Conservation (phyloP, 1,284 basidiomycete species). For the Athelia psychrophila region DNA sequence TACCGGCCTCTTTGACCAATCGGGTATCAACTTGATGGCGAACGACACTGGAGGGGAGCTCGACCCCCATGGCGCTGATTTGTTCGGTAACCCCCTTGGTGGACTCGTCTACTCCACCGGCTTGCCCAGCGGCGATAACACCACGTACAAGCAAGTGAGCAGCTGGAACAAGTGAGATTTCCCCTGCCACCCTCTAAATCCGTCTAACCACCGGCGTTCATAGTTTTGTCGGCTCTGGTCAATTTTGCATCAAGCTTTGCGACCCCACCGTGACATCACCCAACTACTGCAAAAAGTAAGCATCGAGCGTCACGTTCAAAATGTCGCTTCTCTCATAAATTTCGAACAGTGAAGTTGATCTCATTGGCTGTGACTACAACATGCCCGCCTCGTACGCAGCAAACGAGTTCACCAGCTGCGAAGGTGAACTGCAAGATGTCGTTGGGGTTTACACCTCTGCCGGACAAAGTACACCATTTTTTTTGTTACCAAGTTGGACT, state of each 20-base stretch:
- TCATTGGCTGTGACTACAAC: conserved; percentile 47
- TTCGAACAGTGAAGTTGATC: conserved; percentile 37
- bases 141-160: background rate
- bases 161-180: conserved; percentile 1
- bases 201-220: background rate
- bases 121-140: background rate
- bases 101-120: conserved; percentile 46
- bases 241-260: conserved; percentile 24
- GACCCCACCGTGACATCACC: conserved; percentile 40
- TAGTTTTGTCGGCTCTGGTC: conserved; percentile 4
- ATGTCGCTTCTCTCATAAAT: background rate
- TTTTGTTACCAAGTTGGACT: background rate
- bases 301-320: background rate
- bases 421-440: conserved; percentile 20
- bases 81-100: conserved; percentile 45
- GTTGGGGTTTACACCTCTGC: background rate
- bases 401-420: conserved; percentile 43
- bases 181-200: background rate
- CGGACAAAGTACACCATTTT: background rate
- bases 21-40: conserved; percentile 29
- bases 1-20: conserved; percentile 47
- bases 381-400: conserved; percentile 47
- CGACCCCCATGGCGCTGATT: conserved; percentile 35
- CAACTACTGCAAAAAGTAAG: conserved; percentile 39
- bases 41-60: conserved; percentile 17